A percentile compares a stretch with the other conserved stretches of the same genome.
These are phyloP conservation scores for Gliomastix tumulicola DNA, from an alignment of 2,329 filamentous ascomycete genomes.

Conservation along the genomic window DNA sequence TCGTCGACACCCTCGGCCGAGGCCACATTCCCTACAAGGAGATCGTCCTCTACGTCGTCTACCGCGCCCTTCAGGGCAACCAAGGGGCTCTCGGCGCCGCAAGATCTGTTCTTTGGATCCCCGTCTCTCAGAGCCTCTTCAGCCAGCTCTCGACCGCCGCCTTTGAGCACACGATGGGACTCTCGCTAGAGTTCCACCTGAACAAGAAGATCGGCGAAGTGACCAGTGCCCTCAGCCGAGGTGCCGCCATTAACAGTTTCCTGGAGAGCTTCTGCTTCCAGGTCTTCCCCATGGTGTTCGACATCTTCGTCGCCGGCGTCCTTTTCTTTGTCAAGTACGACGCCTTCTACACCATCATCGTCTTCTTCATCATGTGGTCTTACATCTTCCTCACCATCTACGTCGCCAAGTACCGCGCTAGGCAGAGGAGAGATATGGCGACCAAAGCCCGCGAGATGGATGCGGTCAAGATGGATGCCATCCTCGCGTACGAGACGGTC, in stretches of 20 bases:
- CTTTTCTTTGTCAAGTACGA: constrained; percentile 38
- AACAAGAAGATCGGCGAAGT: constrained; percentile 45
- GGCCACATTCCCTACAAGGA: constrained; percentile 33
- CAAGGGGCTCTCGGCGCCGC: constrained; percentile 34
- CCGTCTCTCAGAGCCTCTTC: constrained; percentile 35
- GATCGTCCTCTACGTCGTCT: constrained; percentile 34
- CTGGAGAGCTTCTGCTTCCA: constrained; percentile 40
- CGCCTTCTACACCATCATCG: constrained; percentile 38
- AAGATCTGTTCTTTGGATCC: constrained; percentile 38
- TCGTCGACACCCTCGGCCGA: constrained; percentile 31
- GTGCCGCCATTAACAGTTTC: constrained; percentile 39
- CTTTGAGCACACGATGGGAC: constrained; percentile 37
- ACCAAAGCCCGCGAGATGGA: constrained; percentile 38
- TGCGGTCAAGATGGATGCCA: constrained; percentile 38
- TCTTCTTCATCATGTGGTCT: constrained; percentile 39
- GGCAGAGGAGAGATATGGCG: constrained; percentile 35
- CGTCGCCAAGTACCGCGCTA: constrained; percentile 37
- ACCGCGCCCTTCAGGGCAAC: constrained; percentile 35
- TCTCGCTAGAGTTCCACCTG: constrained; percentile 43
- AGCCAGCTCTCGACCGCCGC: constrained; percentile 33
- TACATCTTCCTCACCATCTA: constrained; percentile 45
- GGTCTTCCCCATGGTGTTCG: constrained; percentile 41
- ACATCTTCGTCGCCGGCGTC: constrained; percentile 39
- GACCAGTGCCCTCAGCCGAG: constrained; percentile 39
- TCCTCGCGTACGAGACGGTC: constrained; percentile 47